These are phyloP conservation scores for Sugiyamaella qingdaonensis DNA, from an alignment of 805 yeast genomes.

Conservation along the genomic window DNA sequence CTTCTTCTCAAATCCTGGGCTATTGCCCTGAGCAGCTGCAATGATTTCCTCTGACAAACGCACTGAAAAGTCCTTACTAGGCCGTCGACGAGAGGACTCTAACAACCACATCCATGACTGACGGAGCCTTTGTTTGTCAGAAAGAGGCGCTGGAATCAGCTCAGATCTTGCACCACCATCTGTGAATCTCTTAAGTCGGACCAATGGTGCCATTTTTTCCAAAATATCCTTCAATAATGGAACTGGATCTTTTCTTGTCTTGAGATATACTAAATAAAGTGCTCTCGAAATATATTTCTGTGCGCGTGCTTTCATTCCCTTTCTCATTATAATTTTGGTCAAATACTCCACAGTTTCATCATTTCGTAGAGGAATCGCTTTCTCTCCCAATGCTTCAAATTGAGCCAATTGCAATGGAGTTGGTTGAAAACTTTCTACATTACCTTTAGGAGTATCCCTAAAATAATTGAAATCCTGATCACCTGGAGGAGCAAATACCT, in stretches of 20 bases:
- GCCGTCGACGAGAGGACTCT: slow-evolving; percentile 76
- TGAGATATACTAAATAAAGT: slow-evolving; percentile 69
- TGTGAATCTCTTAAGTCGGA: slow-evolving; percentile 67
- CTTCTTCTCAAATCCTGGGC: slow-evolving; percentile 80
- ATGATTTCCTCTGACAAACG: slow-evolving; percentile 87
- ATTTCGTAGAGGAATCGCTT: slow-evolving; percentile 54
- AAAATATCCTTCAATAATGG: slow-evolving; percentile 65
- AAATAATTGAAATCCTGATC: slow-evolving; percentile 32
- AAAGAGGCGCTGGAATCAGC: slow-evolving; percentile 78
- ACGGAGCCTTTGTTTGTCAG: slow-evolving; percentile 76
- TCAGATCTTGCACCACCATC: slow-evolving; percentile 84
- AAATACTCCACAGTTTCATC: slow-evolving; percentile 76
- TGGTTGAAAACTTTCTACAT: slow-evolving; percentile 36
- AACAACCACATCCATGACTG: slow-evolving; percentile 88
- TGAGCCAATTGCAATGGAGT: slow-evolving; percentile 61
- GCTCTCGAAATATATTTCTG: slow-evolving; percentile 70
- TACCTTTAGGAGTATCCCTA: slow-evolving; percentile 26
- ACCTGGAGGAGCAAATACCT: slow-evolving; percentile 41
- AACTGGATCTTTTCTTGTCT: slow-evolving; percentile 75
- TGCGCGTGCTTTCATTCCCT: slow-evolving; percentile 83
- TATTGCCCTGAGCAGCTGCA: slow-evolving; percentile 69
- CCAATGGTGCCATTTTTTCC: slow-evolving; percentile 80
- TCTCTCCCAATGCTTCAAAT: slow-evolving; percentile 44
- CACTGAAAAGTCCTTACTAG: slow-evolving; percentile 76
- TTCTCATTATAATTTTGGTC: slow-evolving; percentile 84